A percentile compares a stretch with the other conserved stretches of the same genome.
Evolutionary conservation across 1,284 basidiomycete genomes (phyloP).

Genomic region (Prillingera fragicola): DNA sequence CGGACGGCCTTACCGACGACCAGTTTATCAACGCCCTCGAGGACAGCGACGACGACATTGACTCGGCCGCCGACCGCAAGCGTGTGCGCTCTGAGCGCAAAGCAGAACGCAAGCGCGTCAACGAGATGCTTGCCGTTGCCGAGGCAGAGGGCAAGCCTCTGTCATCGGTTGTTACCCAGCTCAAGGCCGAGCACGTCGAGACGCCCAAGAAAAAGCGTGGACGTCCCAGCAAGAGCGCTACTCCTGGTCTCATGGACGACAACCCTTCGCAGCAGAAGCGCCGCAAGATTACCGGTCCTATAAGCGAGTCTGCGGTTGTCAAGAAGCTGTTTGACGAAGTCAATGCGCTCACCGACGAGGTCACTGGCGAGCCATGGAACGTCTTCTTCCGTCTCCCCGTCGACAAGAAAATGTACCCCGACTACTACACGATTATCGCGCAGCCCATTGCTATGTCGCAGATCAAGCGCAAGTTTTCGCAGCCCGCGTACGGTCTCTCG

Average conservation of each 20-base stretch:
- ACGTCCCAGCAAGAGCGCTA: conserved; percentile 37
- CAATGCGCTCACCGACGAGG: conserved; percentile 41
- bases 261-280: conserved; percentile 37
- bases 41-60: conserved; percentile 68
- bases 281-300: conserved; percentile 26
- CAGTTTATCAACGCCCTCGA: conserved; percentile 87
- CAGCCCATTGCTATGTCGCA: conserved; percentile 80
- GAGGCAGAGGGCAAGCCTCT: conserved; percentile 43
- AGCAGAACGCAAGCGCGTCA: conserved; percentile 38
- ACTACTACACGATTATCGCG: conserved; percentile 72
- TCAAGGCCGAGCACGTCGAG: conserved; percentile 19
- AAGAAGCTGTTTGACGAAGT: conserved; percentile 57
- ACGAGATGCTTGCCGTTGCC: conserved; percentile 33
- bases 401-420: conserved; percentile 77
- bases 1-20: conserved; percentile 89
- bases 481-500: conserved; percentile 69
- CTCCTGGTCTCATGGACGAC: conserved; percentile 41
- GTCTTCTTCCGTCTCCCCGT: conserved; percentile 77
- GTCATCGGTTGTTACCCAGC: conserved; percentile 23
- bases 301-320: conserved; percentile 25
- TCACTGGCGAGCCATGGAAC: conserved; percentile 68
- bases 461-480: conserved; percentile 74
- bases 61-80: conserved; percentile 53
- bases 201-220: conserved; percentile 37
- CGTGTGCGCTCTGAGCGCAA: conserved; percentile 27